Evolutionary conservation across 768 basidiomycete species (phyloP), one percentile per base, ranked within the genome.

Genomic region (Gymnopilus junonius): DNA sequence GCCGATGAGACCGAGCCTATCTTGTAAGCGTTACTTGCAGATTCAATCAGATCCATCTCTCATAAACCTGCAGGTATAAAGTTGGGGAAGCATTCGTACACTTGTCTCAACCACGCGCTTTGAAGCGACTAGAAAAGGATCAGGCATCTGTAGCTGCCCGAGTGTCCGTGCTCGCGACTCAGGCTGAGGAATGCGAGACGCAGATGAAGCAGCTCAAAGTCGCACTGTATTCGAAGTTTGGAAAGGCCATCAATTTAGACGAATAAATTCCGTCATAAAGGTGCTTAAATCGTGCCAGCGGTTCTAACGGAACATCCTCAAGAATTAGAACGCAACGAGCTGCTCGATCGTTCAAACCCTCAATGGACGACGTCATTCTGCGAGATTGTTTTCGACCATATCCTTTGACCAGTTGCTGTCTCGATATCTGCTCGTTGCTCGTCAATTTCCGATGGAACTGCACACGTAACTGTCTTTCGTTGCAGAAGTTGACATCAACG

Each of bases 11-110:
- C 93, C 61, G 85, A 92, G 59, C 80, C 81, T 0, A 87, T 97
- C 4, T 71, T 95, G 92, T 95, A 67, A 60, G 91, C 35, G 43
- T 21, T 46, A 31, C 15, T 3, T 20, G 14, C 23, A 20, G 32
- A 5, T n/a, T n/a, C n/a, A n/a, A n/a, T n/a, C n/a, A n/a, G n/a
- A n/a, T n/a, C n/a, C n/a, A n/a, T 43, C 34, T 63, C 8, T 29
- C 15, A 31, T 55, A 17, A 32, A 27, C n/a, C 46, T 37, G 57
- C 65, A 95, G 94, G 65, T 98, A 97, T 80, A 91, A 88, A 77
- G 84, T 96, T 31, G 95, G 95, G 68, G 94, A 96, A 71, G 82
- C 93, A 0, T 97, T 97, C 75, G 80, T 95, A 21, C 92, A 95
- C 68, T 81, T 98, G 66, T 77, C 87, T 10, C 86, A 91, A 43